These are phyloP conservation scores for Thalassiosira sp. DNA, from an alignment of 352 stramenopile species.

Conservation along the genomic window DNA sequence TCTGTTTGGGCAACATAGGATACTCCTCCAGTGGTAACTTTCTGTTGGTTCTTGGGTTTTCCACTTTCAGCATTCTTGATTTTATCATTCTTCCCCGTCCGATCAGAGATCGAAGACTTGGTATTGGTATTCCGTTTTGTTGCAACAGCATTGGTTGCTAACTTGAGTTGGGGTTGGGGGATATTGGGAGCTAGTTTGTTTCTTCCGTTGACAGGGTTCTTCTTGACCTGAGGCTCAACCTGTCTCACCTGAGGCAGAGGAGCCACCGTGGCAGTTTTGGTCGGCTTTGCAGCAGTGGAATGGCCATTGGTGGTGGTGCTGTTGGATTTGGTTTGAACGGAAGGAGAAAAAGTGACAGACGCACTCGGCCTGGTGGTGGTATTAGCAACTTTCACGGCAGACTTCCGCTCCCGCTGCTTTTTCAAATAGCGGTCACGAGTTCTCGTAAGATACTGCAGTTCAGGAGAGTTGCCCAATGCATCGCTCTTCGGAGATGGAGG, in stretches of 20 bases:
- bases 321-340: background rate
- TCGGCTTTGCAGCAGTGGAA: constrained; percentile 6
- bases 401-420: constrained; percentile 23
- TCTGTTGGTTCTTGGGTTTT: constrained; percentile 14
- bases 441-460: constrained; percentile 34
- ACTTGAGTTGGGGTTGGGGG: background rate
- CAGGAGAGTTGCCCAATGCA: constrained; percentile 23
- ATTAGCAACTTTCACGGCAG: constrained; percentile 1
- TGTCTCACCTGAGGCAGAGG: constrained; percentile 13
- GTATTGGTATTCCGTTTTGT: constrained; percentile 3
- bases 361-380: background rate
- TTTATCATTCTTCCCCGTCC: background rate
- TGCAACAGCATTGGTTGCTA: background rate
- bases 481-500: constrained; percentile 30
- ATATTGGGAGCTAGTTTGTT: background rate
- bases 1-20: constrained; percentile 4
- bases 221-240: constrained; percentile 5
- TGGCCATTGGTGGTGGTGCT: constrained; percentile 1
- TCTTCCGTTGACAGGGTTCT: constrained; percentile 18
- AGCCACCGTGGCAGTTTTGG: background rate
- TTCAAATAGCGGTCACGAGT: constrained; percentile 42
- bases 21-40: background rate
- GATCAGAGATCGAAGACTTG: background rate
- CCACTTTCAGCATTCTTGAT: constrained; percentile 12
- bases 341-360: background rate